phyloP scores from a whole-genome alignment of 306 rosid genomes.

The Oemleria cerasiformis region DNA sequence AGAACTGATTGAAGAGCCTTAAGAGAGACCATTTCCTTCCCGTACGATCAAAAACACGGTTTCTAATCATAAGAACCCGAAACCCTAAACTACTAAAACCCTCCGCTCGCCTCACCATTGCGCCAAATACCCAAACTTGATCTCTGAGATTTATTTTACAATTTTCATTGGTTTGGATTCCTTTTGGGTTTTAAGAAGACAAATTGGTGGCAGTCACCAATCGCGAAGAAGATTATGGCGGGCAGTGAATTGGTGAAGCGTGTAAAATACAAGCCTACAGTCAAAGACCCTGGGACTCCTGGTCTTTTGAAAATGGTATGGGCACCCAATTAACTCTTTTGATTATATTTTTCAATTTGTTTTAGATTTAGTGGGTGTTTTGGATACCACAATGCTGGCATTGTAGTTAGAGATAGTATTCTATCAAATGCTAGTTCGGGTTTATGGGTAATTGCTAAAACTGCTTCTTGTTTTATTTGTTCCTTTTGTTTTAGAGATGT shows the following conservation, averaged over 20 bases:
- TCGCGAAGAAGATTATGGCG: conserved; percentile 40
- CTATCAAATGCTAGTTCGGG: background rate
- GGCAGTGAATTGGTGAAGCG: conserved; percentile 57
- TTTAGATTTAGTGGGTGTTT: background rate
- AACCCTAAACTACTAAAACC: background rate
- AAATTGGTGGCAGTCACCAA: background rate
- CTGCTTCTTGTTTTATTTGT: background rate
- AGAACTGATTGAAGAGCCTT: background rate
- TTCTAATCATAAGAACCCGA: background rate
- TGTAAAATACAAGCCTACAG: conserved; percentile 68
- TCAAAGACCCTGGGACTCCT: conserved; percentile 78
- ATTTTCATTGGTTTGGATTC: background rate
- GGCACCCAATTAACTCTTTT: background rate
- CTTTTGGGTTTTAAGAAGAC: background rate
- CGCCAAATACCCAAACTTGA: background rate
- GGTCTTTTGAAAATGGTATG: conserved; percentile 78
- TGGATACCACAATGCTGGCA: no score
- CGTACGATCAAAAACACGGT: background rate
- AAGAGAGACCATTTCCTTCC: background rate
- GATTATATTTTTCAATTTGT: background rate
- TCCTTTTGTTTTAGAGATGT: background rate
- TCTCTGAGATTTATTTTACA: background rate
- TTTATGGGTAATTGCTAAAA: background rate
- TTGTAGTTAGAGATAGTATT: background rate
- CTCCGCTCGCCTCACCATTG: background rate